Evolutionary conservation across 306 rosid species (phyloP), one percentile per base, ranked within the genome.

Genomic region (Benincasa hispida): DNA sequence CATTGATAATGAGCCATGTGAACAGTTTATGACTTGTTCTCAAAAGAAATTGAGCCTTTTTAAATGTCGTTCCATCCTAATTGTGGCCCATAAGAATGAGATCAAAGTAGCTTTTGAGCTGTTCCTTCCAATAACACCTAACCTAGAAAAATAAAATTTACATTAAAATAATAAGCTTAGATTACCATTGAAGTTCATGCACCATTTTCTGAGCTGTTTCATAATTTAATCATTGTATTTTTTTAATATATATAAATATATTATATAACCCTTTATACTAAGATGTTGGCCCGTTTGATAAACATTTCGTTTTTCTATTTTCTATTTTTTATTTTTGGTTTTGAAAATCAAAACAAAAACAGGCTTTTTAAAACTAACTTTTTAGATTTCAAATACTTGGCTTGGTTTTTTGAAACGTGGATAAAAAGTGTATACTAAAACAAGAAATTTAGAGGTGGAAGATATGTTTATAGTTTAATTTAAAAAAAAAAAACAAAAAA

Each of bases 101-200:
- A 56, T 15, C 54, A 75, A 56, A 57, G 41, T 39, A 57, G 59
- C 83, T 86, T 81, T 86, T 83, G 83, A 85, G 85, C 85, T 86
- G 83, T 79, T 86, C 76, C 62, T 79, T 86, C 76, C 62, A 72
- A 80, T 66, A 24, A 35, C 78, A 55, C 78, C 67, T 32, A 75
- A 75, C 78, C 67, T 32, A 45, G 2, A 75, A 35, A 75, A 22
- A 56, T 13, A 56, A 75, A 3, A 54, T 13, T 1, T n/a, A 55
- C 30, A 35, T 34, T 51, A 5, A 13, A 19, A 53, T 32, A n/a
- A 12, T 53, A 30, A 53, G 22, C 41, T 30, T 73, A 28, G 37
- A 69, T 41, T 39, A 13, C 56, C 53, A 39, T 39, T 69, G 22
- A 61, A 32, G 24, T 62, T 32, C 69, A 61, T 61, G 68, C 15